Evolutionary conservation across 2,329 filamentous ascomycete species (phyloP).

Genomic region (Xylariaceae sp.): DNA sequence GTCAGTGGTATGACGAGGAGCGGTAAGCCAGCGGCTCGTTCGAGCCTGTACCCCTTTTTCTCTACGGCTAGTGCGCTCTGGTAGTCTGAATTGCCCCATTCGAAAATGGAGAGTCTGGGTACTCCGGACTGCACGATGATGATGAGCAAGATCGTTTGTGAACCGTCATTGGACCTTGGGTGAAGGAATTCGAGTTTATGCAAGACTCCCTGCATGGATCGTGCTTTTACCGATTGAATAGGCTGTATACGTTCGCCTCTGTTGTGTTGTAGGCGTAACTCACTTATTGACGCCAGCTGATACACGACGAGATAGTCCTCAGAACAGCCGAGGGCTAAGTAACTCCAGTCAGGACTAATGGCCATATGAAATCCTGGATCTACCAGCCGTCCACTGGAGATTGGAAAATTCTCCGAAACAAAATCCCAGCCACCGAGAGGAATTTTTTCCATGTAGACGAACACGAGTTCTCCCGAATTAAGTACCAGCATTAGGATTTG

Average conservation of each 20-base stretch:
- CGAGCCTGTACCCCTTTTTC: conserved; percentile 46
- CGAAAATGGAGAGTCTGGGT: conserved; percentile 52
- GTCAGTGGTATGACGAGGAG: conserved; percentile 67
- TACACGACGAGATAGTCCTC: conserved; percentile 67
- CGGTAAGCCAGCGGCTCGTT: conserved; percentile 53
- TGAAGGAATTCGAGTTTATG: conserved; percentile 83
- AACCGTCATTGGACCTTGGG: conserved; percentile 59
- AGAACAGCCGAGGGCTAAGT: conserved; percentile 64
- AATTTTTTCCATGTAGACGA: conserved; percentile 60
- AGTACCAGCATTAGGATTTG: conserved; percentile 76
- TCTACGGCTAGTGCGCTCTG: conserved; percentile 41
- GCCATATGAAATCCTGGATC: conserved; percentile 63
- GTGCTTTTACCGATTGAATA: conserved; percentile 44
- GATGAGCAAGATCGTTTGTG: conserved; percentile 72
- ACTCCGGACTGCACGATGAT: conserved; percentile 46
- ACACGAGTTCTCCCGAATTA: conserved; percentile 66
- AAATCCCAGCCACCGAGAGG: conserved; percentile 51
- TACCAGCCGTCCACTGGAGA: conserved; percentile 51
- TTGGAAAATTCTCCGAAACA: conserved; percentile 51
- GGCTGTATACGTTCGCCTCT: conserved; percentile 47
- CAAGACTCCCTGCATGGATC: conserved; percentile 63
- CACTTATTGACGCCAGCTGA: conserved; percentile 54
- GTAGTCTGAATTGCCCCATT: conserved; percentile 50
- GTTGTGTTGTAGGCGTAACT: conserved; percentile 47
- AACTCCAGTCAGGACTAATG: conserved; percentile 69